Evolutionary conservation across 257 asterid genomes (phyloP), one percentile per base, ranked within the genome.

Genomic region (Mitragyna speciosa): DNA sequence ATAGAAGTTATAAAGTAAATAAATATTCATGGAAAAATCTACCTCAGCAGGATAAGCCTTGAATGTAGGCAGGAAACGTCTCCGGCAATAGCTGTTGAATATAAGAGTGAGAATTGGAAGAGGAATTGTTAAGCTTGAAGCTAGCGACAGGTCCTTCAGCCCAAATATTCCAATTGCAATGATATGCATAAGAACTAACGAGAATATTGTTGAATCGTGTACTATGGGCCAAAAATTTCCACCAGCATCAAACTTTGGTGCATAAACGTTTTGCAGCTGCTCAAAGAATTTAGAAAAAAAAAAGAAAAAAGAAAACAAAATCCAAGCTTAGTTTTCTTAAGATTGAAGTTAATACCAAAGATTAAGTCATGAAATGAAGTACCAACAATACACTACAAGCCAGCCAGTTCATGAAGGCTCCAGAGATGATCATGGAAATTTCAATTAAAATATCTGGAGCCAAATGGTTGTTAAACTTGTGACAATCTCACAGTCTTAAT

Each of bases 141-240:
- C 99, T 26, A 92, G 31, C 11, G 97, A 94, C 78, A 92, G 84
- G 70, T 89, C 88, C 95, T 94, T 96, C 86, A 91, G 78, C 82
- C 98, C 97, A 76, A 96, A 96, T 84, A 96, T 89, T 81, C 99
- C 99, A 82, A 96, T 80, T 68, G 99, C 97, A 75, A 94, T 90
- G 45, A 96, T 76, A 78, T 96, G 99, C 99, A 96, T 96, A 83
- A 96, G 83, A 78, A 94, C 76, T 75, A 96, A 87, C 41, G 97
- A 90, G 86, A 89, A 91, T 82, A 94, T 87, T 22, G 96, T 94
- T 14, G 97, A 90, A 45, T 91, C 97, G 65, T 96, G 97, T 76
- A 92, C 97, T 58, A 96, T 88, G 31, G 99, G 97, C 99, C 99
- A 96, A 82, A 92, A 92, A 84, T 88, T 92, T 49, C 99, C 99